phyloP scores from a whole-genome alignment of 2,329 filamentous ascomycete genomes.

The Cercospora beticola region DNA sequence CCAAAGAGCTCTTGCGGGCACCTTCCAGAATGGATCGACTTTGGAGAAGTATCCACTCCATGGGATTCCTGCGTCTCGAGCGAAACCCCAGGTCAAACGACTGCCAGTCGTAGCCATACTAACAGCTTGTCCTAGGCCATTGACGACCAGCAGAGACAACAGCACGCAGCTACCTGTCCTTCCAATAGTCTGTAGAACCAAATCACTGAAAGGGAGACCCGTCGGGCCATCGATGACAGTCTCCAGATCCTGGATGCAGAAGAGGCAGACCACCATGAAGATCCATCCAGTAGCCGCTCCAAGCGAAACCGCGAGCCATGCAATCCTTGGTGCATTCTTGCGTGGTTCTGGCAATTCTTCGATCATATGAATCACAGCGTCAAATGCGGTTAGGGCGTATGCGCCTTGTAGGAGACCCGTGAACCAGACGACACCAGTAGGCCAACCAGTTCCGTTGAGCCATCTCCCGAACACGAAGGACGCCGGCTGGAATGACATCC shows the following conservation, averaged over 20 bases:
- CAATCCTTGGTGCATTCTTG: constrained; percentile 52
- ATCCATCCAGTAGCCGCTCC: constrained; percentile 50
- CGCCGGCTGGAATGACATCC: constrained; percentile 50
- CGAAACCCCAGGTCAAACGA: constrained; percentile 33
- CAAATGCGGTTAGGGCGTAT: constrained; percentile 58
- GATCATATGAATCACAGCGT: constrained; percentile 59
- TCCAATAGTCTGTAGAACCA: constrained; percentile 55
- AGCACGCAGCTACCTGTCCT: constrained; percentile 48
- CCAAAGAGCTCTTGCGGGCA: constrained; percentile 55
- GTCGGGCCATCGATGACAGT: constrained; percentile 48
- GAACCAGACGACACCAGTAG: constrained; percentile 58
- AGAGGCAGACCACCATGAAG: constrained; percentile 58
- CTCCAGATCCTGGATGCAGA: constrained; percentile 54
- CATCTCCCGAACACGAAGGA: constrained; percentile 56
- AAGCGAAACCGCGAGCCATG: constrained; percentile 54
- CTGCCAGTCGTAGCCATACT: constrained; percentile 48
- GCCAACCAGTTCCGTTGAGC: constrained; percentile 55
- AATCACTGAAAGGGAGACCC: constrained; percentile 59
- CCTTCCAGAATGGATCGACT: constrained; percentile 53
- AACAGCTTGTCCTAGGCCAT: constrained; percentile 55
- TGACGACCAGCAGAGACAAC: constrained; percentile 56
- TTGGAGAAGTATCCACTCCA: constrained; percentile 35
- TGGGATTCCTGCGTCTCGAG: constrained; percentile 31
- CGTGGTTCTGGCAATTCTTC: constrained; percentile 57
- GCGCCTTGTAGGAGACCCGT: constrained; percentile 58